Percentiles rank a stretch among this genome's conserved stretches.
Conservation (phyloP, 202 grass and related monocot species). For the Saccharum hybrid region DNA sequence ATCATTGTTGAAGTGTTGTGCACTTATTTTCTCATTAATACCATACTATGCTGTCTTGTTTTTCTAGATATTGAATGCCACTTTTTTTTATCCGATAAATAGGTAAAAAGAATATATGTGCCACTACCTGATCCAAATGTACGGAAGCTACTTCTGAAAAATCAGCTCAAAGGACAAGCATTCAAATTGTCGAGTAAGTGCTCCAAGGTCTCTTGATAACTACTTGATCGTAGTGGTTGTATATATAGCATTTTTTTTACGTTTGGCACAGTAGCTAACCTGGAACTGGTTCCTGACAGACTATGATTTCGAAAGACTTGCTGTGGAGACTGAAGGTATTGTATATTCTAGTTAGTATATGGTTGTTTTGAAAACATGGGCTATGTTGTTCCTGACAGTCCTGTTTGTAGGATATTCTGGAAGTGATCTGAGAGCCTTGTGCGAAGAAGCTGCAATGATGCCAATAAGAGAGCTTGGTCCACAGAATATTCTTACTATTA, state of each 20-base stretch:
- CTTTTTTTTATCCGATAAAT: constrained; percentile 36
- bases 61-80: background rate
- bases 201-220: background rate
- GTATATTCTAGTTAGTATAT: constrained; percentile 20
- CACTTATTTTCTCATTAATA: constrained; percentile 1
- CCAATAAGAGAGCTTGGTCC: constrained; percentile 91
- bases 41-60: background rate
- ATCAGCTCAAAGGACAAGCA: constrained; percentile 84
- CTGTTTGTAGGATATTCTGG: constrained; percentile 85
- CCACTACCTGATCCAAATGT: constrained; percentile 82
- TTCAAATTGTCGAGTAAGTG: constrained; percentile 88
- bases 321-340: constrained; percentile 77
- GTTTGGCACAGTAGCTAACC: background rate
- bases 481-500: constrained; percentile 83
- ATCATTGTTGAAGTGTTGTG: too few species aligned
- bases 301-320: constrained; percentile 79
- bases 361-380: constrained; percentile 19
- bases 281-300: constrained; percentile 49
- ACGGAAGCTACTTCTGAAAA: constrained; percentile 83
- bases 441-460: constrained; percentile 97
- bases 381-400: constrained; percentile 38
- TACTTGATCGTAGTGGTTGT: constrained; percentile 1
- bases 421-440: constrained; percentile 89
- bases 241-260: background rate
- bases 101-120: constrained; percentile 99